Evolutionary conservation across 768 basidiomycete genomes (phyloP).

Genomic region (Lentinula edodes): DNA sequence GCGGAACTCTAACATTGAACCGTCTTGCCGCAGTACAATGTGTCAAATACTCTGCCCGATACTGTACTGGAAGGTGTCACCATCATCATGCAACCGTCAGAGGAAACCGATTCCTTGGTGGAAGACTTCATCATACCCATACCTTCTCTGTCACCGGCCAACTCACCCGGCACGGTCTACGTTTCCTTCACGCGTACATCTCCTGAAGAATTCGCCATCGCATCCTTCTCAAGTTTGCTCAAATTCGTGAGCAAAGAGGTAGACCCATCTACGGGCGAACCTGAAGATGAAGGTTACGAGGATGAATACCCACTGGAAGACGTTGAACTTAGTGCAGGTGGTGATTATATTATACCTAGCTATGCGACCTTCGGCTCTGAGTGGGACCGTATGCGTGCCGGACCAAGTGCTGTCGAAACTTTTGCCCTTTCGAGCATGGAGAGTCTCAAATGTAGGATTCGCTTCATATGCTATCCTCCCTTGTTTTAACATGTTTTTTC

Average conservation of each 20-base stretch:
- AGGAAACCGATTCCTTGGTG: slow-evolving; percentile 66
- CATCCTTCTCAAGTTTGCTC: slow-evolving; percentile 86
- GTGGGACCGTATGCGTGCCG: slow-evolving; percentile 87
- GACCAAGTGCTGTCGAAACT: slow-evolving; percentile 82
- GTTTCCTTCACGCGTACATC: slow-evolving; percentile 87
- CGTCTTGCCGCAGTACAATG: slow-evolving; percentile 69
- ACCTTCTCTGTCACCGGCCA: slow-evolving; percentile 58
- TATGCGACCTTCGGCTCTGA: slow-evolving; percentile 90
- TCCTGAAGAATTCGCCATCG: slow-evolving; percentile 72
- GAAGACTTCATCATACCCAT: slow-evolving; percentile 95
- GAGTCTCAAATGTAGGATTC: slow-evolving; percentile 78
- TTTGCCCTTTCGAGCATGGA: slow-evolving; percentile 91
- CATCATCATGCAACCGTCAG: slow-evolving; percentile 83
- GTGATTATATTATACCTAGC: slow-evolving; percentile 94
- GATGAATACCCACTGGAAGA: slow-evolving; percentile 99
- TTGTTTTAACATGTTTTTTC: slow-evolving; percentile 8
- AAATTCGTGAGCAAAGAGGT: slow-evolving; percentile 97
- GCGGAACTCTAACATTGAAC: not conserved
- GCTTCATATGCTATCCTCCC: not conserved
- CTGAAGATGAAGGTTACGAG: slow-evolving; percentile 98
- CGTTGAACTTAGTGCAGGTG: slow-evolving; percentile 85
- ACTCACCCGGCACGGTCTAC: slow-evolving; percentile 83
- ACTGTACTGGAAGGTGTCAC: slow-evolving; percentile 93
- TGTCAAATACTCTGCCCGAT: slow-evolving; percentile 94
- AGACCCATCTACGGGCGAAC: slow-evolving; percentile 90